Evolutionary conservation across 139 green algal species (phyloP), one percentile per base, ranked within the genome.

Genomic region (Penium margaritaceum): DNA sequence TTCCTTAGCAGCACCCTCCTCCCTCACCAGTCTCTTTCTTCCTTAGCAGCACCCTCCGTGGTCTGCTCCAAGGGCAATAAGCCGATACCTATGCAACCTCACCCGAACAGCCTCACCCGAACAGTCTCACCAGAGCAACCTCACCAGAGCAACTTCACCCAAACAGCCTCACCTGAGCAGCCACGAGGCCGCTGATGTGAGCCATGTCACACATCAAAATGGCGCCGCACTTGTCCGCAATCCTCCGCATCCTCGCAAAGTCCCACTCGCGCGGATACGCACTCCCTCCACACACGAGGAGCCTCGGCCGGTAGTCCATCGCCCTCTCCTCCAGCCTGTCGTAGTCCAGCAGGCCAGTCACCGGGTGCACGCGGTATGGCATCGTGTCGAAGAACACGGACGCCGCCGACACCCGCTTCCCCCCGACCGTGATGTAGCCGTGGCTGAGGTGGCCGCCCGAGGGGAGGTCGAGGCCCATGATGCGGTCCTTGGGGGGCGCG

Each of bases 381-480:
- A 85, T 39, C 9, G 77, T 79, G 44, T 94, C 84, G 70, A 95
- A 95, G 64, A 88, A 95, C 65, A 95, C 95, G 53, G 86, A 92
- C 51, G 90, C 92, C 70, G 88, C 88, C 1, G 86, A 92, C 64
- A 95, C 89, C 72, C 90, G 90, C 83, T 92, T 94, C 29, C 89
- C 90, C 27, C 77, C 67, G 41, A 84, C 86, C 38, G 89, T 96
- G 84, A 96, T 96, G 84, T 95, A 97, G 41, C 90, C 90, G 74
- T 95, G 90, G 5, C 89, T 95, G 37, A 95, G 79, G 67, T 95
- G 90, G n/a, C 90, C 90, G 7, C 90, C 90, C 19, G 65, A 85
- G 44, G 90, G 90, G 47, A 95, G 79, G 80, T 95, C 90, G 30
- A 95, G 79, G 24, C 90, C 90, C 90, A 95, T 95, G 75, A 95